Evolutionary conservation across 225 moss, liverwort and hornwort species (phyloP).

Genomic region (Rhytidiadelphus loreus): DNA sequence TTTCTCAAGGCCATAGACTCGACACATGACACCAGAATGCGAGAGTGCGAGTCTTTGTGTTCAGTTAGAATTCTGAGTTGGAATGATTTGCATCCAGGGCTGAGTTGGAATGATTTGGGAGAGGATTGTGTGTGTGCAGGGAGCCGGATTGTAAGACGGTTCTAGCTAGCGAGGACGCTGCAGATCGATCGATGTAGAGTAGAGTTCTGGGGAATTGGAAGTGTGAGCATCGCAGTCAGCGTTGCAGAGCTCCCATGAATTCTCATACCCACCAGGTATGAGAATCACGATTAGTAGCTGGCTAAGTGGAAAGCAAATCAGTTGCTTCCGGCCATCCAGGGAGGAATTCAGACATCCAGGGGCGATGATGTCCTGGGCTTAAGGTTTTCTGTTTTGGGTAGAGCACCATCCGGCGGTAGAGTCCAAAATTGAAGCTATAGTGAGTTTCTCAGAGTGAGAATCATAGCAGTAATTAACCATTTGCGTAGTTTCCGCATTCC

Average conservation of each 20-base stretch:
- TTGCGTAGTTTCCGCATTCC: neutral
- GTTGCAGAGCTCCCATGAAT: neutral
- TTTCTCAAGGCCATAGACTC: neutral
- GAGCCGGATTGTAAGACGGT: neutral
- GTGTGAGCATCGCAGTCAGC: neutral
- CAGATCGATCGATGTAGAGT: neutral
- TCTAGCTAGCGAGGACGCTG: neutral
- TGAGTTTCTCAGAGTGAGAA: neutral
- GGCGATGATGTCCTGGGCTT: neutral
- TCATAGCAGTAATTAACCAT: neutral
- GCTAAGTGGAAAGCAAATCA: neutral
- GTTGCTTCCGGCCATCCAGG: too few species aligned
- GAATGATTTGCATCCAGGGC: neutral
- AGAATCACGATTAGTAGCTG: neutral
- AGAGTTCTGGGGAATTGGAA: neutral
- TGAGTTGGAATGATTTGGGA: neutral
- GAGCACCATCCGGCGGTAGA: neutral
- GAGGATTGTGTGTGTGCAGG: neutral
- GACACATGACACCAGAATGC: neutral
- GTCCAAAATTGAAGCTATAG: neutral
- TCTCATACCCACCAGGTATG: neutral
- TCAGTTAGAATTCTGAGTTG: neutral
- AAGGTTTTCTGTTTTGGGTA: neutral
- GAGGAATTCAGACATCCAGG: neutral
- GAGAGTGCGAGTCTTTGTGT: neutral